These are phyloP conservation scores for Anisogramma anomala DNA, from an alignment of 2,329 filamentous ascomycete species.

Conservation along the genomic window DNA sequence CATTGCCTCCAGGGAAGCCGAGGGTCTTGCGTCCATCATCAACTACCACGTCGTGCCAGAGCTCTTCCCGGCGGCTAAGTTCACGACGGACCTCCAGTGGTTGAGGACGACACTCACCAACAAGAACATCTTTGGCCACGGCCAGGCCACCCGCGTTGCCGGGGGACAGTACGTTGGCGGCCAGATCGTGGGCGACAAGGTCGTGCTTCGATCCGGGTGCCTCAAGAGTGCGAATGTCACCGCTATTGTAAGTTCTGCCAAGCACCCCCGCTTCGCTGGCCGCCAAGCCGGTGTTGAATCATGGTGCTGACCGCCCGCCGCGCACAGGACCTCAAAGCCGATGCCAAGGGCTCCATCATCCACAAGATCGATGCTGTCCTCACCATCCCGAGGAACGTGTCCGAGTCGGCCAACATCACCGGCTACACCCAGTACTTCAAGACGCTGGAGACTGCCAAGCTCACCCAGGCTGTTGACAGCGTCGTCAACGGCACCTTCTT, in stretches of 20 bases:
- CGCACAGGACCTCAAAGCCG: constrained; percentile 4
- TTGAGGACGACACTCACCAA: constrained; percentile 4
- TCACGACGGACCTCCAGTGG: constrained; percentile 1
- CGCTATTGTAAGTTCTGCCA: constrained; percentile 3
- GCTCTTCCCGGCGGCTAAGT: neutral
- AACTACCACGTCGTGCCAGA: constrained; percentile 2
- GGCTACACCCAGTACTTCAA: neutral
- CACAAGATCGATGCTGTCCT: constrained; percentile 5
- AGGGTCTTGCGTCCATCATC: constrained; percentile 3
- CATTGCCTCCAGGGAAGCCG: neutral
- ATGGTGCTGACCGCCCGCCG: no score
- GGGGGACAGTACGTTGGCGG: constrained; percentile 2
- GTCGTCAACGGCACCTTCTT: neutral
- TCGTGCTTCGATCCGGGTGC: constrained; percentile 1
- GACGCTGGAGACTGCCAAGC: neutral
- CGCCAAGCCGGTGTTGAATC: no score
- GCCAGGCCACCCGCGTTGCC: neutral
- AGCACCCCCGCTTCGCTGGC: no score
- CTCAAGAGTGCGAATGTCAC: constrained; percentile 1
- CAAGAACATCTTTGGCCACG: neutral
- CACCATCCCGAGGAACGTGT: constrained; percentile 2
- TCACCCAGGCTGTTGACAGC: neutral
- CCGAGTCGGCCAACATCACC: neutral
- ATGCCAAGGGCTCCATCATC: neutral
- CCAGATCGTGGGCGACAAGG: neutral